These are phyloP conservation scores for Panicum virgatum DNA, from an alignment of 202 grass and related monocot genomes.

Conservation along the genomic window DNA sequence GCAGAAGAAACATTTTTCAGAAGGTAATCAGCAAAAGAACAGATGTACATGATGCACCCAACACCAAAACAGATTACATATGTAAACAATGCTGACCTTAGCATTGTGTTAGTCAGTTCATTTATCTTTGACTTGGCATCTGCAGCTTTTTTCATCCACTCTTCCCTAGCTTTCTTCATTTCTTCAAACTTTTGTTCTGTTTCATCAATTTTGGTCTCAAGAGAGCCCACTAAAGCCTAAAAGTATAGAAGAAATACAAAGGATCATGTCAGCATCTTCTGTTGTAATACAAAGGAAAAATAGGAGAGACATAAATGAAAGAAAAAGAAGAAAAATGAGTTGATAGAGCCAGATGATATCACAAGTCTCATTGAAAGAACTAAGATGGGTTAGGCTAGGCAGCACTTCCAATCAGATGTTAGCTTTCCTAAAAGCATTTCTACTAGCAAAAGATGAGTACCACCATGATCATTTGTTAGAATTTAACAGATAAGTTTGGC, in stretches of 20 bases:
- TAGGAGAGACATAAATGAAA: not conserved
- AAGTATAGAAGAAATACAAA: slow-evolving; percentile 32
- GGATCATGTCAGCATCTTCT: slow-evolving; percentile 1
- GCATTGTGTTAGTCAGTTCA: slow-evolving; percentile 71
- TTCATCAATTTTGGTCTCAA: slow-evolving; percentile 86
- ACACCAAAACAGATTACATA: slow-evolving; percentile 26
- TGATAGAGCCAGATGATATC: slow-evolving; percentile 12
- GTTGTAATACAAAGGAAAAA: not conserved
- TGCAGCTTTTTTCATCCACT: slow-evolving; percentile 59
- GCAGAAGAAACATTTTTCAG: slow-evolving; percentile 9
- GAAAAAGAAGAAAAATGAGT: slow-evolving; percentile 4
- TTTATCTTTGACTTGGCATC: slow-evolving; percentile 67
- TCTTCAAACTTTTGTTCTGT: slow-evolving; percentile 92
- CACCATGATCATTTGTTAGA: slow-evolving; percentile 23
- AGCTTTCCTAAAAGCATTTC: slow-evolving; percentile 19
- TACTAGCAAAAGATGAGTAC: not conserved
- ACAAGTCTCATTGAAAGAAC: slow-evolving; percentile 14
- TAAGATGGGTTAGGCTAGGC: not conserved
- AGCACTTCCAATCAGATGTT: slow-evolving; percentile 9
- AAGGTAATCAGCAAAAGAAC: slow-evolving; percentile 34
- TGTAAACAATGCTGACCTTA: slow-evolving; percentile 53
- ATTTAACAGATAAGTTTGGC: slow-evolving; percentile 8
- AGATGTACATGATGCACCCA: slow-evolving; percentile 16
- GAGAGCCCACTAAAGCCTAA: slow-evolving; percentile 72
- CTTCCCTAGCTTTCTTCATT: slow-evolving; percentile 71